A percentile compares a stretch with the other conserved stretches of the same genome.
Conservation (phyloP, 164 flowering plant genomes). For the Pachysandra terminalis region DNA sequence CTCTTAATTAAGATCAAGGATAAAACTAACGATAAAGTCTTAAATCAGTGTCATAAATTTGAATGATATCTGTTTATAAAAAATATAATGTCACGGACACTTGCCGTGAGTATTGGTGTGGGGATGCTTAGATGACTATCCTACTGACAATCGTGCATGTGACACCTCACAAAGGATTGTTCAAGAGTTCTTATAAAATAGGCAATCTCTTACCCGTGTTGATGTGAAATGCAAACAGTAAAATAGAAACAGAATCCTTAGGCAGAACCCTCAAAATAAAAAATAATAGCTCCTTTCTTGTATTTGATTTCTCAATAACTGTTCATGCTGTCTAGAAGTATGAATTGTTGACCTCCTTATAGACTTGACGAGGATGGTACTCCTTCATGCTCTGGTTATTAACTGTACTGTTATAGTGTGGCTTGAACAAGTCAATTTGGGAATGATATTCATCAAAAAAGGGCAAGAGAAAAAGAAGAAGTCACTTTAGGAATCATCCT, state of each 20-base stretch:
- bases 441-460: no score
- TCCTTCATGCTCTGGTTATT: neutral
- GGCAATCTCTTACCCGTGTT: neutral
- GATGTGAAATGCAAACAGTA: no score
- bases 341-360: no score
- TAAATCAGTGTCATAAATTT: neutral
- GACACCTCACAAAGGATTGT: neutral
- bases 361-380: neutral
- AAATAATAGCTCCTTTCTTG: no score
- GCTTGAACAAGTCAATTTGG: neutral
- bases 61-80: neutral
- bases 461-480: no score
- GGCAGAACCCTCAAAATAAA: no score
- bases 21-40: no score
- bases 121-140: no score
- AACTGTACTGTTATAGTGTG: neutral
- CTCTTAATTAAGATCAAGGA: neutral
- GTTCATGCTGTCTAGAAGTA: neutral
- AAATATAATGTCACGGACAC: neutral
- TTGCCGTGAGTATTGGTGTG: neutral
- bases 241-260: no score
- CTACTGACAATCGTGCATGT: no score
- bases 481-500: no score
- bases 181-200: neutral
- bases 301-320: neutral